Conservation (phyloP, 441 rosid genomes). For the Cnidoscolus chayamansa region DNA sequence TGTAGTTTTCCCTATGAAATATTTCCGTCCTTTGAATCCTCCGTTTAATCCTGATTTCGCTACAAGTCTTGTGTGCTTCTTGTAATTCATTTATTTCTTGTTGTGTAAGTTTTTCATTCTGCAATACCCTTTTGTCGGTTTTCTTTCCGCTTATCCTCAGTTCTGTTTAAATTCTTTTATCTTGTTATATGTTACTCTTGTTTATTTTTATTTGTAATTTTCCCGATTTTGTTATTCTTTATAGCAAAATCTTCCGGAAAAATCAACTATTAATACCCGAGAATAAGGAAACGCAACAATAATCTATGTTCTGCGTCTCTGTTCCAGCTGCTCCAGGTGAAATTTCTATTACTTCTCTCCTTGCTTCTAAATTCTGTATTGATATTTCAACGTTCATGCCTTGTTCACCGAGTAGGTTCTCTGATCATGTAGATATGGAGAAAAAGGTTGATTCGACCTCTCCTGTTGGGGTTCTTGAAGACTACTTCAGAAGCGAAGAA, state of each 20-base stretch:
- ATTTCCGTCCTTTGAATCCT: background rate
- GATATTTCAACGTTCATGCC: background rate
- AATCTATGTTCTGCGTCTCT: background rate
- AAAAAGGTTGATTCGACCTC: constrained; percentile 42
- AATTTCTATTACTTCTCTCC: background rate
- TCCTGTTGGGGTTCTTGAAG: constrained; percentile 63
- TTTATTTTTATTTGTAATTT: too few species aligned
- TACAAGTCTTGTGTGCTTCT: too few species aligned
- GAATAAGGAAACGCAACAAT: background rate
- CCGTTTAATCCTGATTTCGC: too few species aligned
- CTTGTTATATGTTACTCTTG: too few species aligned
- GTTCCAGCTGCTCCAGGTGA: background rate
- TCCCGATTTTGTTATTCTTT: too few species aligned
- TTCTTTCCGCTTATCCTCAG: too few species aligned
- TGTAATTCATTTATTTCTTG: too few species aligned
- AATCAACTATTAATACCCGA: too few species aligned
- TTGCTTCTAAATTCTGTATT: background rate
- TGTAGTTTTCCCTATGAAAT: background rate
- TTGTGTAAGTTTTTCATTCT: too few species aligned
- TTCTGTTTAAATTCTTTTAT: too few species aligned
- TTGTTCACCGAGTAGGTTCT: background rate
- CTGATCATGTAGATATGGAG: constrained; percentile 32
- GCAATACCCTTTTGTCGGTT: too few species aligned
- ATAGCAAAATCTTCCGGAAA: too few species aligned
- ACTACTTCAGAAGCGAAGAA: constrained; percentile 55